Conservation (phyloP, 495 filamentous ascomycete genomes). For the Trichoderma parareesei region DNA sequence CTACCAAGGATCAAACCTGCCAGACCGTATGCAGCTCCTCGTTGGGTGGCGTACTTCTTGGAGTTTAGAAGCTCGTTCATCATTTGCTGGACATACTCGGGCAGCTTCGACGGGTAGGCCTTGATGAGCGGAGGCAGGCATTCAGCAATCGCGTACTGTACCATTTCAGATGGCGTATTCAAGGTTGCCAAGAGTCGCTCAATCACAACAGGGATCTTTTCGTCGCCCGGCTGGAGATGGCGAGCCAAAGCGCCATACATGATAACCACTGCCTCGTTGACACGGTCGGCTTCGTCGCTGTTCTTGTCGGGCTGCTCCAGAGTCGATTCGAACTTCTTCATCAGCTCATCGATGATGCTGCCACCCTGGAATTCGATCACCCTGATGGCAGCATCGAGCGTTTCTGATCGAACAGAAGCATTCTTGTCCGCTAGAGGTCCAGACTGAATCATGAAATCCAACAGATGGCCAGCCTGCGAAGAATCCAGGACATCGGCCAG, state of each 20-base stretch:
- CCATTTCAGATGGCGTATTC: conserved; percentile 90
- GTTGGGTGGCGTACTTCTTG: conserved; percentile 82
- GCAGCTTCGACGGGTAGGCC: conserved; percentile 63
- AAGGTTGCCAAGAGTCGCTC: conserved; percentile 76
- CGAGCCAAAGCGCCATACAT: conserved; percentile 89
- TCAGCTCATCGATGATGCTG: conserved; percentile 74
- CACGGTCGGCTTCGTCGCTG: conserved; percentile 67
- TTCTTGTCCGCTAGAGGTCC: conserved; percentile 78
- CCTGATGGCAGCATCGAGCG: conserved; percentile 84
- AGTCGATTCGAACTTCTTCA: conserved; percentile 80
- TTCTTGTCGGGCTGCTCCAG: conserved; percentile 75
- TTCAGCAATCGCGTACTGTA: conserved; percentile 91
- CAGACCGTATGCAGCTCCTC: conserved; percentile 90
- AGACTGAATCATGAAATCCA: conserved; percentile 74
- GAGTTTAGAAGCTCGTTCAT: conserved; percentile 70
- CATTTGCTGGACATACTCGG: conserved; percentile 71
- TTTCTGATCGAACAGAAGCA: conserved; percentile 67
- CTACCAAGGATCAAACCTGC: conserved; percentile 82
- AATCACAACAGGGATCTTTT: conserved; percentile 76
- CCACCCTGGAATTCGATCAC: conserved; percentile 74
- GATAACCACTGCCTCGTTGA: conserved; percentile 95
- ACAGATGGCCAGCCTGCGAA: conserved; percentile 62
- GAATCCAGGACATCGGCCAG: conserved; percentile 62
- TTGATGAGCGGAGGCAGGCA: conserved; percentile 86
- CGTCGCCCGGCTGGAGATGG: conserved; percentile 75